Evolutionary conservation across 1,284 basidiomycete species (phyloP).

Genomic region (Malassezia dermatis): DNA sequence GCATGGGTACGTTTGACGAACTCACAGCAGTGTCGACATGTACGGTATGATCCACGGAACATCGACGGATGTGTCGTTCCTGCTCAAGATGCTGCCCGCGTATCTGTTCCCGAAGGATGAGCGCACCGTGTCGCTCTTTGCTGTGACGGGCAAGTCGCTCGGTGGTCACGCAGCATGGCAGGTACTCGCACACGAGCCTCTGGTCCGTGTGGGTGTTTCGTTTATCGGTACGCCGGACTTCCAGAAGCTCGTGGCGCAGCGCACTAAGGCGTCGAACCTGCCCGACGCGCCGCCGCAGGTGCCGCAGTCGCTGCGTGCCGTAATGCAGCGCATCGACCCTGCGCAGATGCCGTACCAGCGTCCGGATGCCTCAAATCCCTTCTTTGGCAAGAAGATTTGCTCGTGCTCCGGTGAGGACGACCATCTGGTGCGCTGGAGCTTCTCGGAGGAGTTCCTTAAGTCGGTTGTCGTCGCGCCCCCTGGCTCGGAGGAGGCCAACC

Average conservation of each 20-base stretch:
- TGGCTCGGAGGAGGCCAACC: neutral
- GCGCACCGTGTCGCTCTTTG: conserved; percentile 59
- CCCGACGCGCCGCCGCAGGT: conserved; percentile 36
- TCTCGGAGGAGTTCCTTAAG: conserved; percentile 35
- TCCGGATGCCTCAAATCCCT: conserved; percentile 21
- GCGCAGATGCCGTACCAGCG: conserved; percentile 25
- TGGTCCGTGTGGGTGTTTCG: conserved; percentile 62
- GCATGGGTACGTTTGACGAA: conserved; percentile 22
- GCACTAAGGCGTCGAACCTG: conserved; percentile 32
- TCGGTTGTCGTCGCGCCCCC: conserved; percentile 28
- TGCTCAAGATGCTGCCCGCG: conserved; percentile 68
- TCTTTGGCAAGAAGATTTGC: conserved; percentile 44
- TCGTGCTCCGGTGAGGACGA: conserved; percentile 36
- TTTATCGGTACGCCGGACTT: conserved; percentile 69
- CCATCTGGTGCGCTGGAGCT: conserved; percentile 36
- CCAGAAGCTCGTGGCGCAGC: conserved; percentile 26
- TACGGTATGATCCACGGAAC: conserved; percentile 55
- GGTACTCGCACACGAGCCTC: conserved; percentile 56
- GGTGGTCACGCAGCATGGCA: conserved; percentile 72
- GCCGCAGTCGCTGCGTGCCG: conserved; percentile 26
- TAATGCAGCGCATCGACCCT: conserved; percentile 34
- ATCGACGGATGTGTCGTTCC: conserved; percentile 63
- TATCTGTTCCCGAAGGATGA: conserved; percentile 67
- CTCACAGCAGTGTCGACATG: conserved; percentile 38
- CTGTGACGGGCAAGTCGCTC: conserved; percentile 60